Conservation (phyloP, 2,329 filamentous ascomycete genomes). For the Uncinocarpus reesii region DNA sequence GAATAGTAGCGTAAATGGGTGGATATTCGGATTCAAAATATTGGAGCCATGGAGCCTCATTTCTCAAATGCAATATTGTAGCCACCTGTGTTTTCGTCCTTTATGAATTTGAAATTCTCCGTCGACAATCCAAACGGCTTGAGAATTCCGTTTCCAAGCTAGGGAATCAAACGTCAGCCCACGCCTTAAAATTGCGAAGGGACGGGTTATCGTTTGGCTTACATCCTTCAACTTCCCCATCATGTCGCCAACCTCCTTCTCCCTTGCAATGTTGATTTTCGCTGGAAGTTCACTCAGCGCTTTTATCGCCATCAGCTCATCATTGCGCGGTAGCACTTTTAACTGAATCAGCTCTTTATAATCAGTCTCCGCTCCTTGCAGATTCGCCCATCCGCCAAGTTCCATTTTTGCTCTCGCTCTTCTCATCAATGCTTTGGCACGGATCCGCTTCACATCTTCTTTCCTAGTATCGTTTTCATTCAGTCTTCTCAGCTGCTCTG, state of each 20-base stretch:
- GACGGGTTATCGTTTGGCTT: conserved; percentile 26
- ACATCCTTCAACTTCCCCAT: conserved; percentile 88
- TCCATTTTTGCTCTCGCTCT: conserved; percentile 63
- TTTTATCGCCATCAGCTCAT: conserved; percentile 56
- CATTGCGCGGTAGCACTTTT: conserved; percentile 52
- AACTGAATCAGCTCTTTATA: conserved; percentile 58
- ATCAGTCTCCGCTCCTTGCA: conserved; percentile 70
- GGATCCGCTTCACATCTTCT: conserved; percentile 63
- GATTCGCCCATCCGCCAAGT: conserved; percentile 64
- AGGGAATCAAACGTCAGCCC: conserved; percentile 1
- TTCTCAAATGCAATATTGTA: conserved; percentile 80
- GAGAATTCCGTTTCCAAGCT: conserved; percentile 80
- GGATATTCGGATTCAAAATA: too few species aligned
- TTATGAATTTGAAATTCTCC: conserved; percentile 86
- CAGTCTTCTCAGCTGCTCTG: conserved; percentile 35
- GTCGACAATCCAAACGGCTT: conserved; percentile 91
- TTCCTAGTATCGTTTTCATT: conserved; percentile 39
- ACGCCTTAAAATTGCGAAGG: not conserved
- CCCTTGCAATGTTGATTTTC: conserved; percentile 64
- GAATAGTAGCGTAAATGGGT: too few species aligned
- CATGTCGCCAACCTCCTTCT: conserved; percentile 88
- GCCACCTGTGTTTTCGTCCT: conserved; percentile 79
- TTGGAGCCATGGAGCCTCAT: conserved; percentile 1
- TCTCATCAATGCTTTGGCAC: conserved; percentile 71
- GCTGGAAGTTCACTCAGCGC: conserved; percentile 58